Conservation (phyloP, 1,284 basidiomycete genomes). For the Papiliotrema flavescens region DNA sequence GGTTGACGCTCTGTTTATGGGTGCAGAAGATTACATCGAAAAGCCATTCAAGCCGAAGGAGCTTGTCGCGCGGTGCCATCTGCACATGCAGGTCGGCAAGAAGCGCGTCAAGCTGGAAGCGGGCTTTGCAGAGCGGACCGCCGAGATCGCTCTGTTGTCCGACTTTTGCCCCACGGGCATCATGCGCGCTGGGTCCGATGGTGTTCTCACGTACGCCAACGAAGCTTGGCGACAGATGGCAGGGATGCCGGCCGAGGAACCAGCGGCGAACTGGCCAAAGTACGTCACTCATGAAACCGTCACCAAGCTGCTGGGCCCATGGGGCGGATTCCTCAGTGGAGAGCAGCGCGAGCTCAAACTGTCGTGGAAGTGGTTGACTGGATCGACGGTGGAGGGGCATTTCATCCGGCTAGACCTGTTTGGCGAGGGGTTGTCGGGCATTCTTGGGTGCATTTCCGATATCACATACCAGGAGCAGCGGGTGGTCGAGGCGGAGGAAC, state of each 20-base stretch:
- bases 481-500: constrained; percentile 35
- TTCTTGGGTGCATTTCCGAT: constrained; percentile 40
- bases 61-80: constrained; percentile 47
- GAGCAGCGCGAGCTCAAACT: constrained; percentile 14
- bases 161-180: constrained; percentile 44
- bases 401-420: constrained; percentile 39
- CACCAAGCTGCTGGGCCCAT: constrained; percentile 6
- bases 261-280: constrained; percentile 20
- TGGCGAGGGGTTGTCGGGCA: constrained; percentile 23
- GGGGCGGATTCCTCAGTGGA: constrained; percentile 18
- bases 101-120: constrained; percentile 36
- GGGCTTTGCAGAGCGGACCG: constrained; percentile 32
- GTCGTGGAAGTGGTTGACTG: constrained; percentile 41
- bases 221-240: constrained; percentile 27
- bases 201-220: constrained; percentile 33
- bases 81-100: constrained; percentile 46
- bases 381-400: constrained; percentile 25
- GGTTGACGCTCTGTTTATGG: constrained; percentile 43
- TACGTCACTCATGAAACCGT: constrained; percentile 14
- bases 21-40: constrained; percentile 48
- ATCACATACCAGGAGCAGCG: constrained; percentile 38
- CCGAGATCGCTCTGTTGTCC: constrained; percentile 41
- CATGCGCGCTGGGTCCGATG: constrained; percentile 27
- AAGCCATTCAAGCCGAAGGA: constrained; percentile 49
- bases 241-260: constrained; percentile 9